Evolutionary conservation across 345 rosid genomes (phyloP).

Genomic region (Eucalyptus leucophloia): DNA sequence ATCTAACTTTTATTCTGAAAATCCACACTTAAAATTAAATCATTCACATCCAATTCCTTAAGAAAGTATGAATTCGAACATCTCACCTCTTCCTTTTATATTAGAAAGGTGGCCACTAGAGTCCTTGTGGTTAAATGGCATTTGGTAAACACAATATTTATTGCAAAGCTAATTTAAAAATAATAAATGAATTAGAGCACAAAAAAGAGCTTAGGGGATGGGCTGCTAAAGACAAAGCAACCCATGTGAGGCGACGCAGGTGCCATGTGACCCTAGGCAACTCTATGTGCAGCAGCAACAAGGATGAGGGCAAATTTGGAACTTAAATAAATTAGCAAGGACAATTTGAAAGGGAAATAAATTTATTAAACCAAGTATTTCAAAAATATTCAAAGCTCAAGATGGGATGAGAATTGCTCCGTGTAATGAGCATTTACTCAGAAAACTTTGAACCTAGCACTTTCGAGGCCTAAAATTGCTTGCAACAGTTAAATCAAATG

Average conservation of each 20-base stretch:
- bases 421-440: neutral
- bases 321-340: neutral
- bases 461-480: neutral
- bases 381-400: neutral
- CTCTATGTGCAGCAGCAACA: too few relatives aligned
- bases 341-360: neutral
- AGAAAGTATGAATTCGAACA: rapidly evolving
- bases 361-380: too few relatives aligned
- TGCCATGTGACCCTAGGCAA: too few relatives aligned
- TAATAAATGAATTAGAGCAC: neutral
- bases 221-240: neutral
- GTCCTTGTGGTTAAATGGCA: rapidly evolving
- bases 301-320: neutral
- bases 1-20: rapidly evolving
- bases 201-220: rapidly evolving
- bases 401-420: neutral
- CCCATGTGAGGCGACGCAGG: rapidly evolving
- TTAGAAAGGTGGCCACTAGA: rapidly evolving
- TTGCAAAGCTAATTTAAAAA: too few relatives aligned
- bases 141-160: too few relatives aligned
- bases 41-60: rapidly evolving
- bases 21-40: rapidly evolving
- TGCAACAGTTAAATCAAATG: too few relatives aligned
- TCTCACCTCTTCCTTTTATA: rapidly evolving
- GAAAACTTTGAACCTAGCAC: neutral